Base-by-base conservation (phyloP, 2,329 filamentous ascomycete species). In the Penicillium sclerotiorum region DNA sequence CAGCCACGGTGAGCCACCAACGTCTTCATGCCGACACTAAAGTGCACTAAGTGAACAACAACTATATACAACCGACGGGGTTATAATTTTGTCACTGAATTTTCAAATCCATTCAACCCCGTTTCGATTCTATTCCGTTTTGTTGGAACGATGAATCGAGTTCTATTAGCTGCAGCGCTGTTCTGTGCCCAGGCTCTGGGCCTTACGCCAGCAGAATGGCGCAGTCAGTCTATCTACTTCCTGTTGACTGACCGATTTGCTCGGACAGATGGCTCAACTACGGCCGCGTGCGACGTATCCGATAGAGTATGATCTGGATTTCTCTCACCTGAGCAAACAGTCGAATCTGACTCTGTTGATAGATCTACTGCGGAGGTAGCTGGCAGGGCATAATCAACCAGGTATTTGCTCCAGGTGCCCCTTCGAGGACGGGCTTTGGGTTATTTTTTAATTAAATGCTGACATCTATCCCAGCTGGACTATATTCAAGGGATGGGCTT, bases 401-500 rank as follows among this genome's bases (percentile, higher is more conserved):
- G 4, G 63, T 65, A 49, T 6, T 17, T 20, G n/a, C 7, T 5
- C 11, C 8, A 36, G 17, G 37, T 6, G 11, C 5, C 4, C 12
- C 17, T 21, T n/a, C n/a, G n/a, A n/a, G n/a, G n/a, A n/a, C n/a
- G n/a, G n/a, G n/a, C n/a, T n/a, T n/a, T n/a, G n/a, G n/a, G n/a
- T n/a, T n/a, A n/a, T n/a, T n/a, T n/a, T n/a, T n/a, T n/a, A n/a
- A n/a, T n/a, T n/a, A n/a, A n/a, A n/a, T 8, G 28, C 17, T 30
- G 20, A 17, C 8, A 1, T 20, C 21, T 11, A 11, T 20, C 8
- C 2, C 25, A 78, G 66, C 64, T 80, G 12, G 76, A 79, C 57
- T 80, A 79, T 50, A 78, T 79, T 55, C 69, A 77, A 52, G 67
- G 62, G 18, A 70, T 77, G 64, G 76, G 76, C 2, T 78, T 79